Conservation (phyloP, 768 basidiomycete species). For the Mycena vitilis region DNA sequence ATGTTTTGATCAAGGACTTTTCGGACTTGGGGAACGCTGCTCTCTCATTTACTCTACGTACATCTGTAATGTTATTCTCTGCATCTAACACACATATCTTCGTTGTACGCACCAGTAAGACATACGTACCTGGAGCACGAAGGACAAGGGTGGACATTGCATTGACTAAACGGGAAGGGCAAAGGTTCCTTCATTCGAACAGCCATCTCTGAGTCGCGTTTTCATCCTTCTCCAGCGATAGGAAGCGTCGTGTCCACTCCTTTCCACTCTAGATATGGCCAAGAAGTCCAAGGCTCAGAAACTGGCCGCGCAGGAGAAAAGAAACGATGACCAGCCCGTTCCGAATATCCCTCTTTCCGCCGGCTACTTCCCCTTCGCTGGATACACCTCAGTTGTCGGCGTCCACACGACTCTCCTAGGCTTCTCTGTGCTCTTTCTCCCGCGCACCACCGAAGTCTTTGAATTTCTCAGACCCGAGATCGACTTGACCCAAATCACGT, state of each 20-base stretch:
- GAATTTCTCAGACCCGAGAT: slow-evolving; percentile 47
- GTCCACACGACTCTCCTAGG: slow-evolving; percentile 74
- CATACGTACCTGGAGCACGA: too few species aligned
- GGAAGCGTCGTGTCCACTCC: slow-evolving; percentile 1
- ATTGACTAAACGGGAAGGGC: too few species aligned
- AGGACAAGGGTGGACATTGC: too few species aligned
- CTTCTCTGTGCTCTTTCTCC: slow-evolving; percentile 78
- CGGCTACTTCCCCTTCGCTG: slow-evolving; percentile 59
- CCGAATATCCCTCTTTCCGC: background rate
- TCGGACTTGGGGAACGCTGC: background rate
- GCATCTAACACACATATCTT: slow-evolving; percentile 4
- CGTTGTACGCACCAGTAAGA: background rate
- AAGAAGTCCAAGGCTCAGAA: slow-evolving; percentile 26
- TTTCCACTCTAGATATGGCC: slow-evolving; percentile 1
- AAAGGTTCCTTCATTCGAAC: too few species aligned
- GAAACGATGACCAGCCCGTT: background rate
- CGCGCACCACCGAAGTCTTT: slow-evolving; percentile 64
- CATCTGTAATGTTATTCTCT: slow-evolving; percentile 2
- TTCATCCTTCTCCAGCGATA: too few species aligned
- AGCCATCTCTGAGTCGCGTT: too few species aligned
- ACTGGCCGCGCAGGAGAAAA: background rate
- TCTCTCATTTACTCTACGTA: slow-evolving; percentile 16
- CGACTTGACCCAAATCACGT: slow-evolving; percentile 49
- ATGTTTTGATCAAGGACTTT: background rate
- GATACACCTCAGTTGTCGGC: slow-evolving; percentile 74